These are phyloP conservation scores for Acaromyces ingoldii DNA, from an alignment of 1,284 basidiomycete species.

Conservation along the genomic window DNA sequence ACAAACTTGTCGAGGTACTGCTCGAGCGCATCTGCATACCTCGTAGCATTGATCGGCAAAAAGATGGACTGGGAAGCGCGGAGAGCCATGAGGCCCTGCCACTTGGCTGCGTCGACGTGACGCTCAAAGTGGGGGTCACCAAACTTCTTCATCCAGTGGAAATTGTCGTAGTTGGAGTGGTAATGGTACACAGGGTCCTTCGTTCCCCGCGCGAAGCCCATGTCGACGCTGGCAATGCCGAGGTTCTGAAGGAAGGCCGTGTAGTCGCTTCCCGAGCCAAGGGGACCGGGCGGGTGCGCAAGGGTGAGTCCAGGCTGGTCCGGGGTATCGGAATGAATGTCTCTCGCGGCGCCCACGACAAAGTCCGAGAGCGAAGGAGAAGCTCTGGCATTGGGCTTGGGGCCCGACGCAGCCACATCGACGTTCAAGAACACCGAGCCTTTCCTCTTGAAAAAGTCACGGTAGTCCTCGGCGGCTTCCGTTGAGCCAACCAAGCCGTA, in stretches of 20 bases:
- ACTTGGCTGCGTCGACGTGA: conserved; percentile 65
- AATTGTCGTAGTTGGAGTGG: conserved; percentile 67
- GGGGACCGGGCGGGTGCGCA: conserved; percentile 18
- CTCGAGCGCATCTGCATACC: conserved; percentile 27
- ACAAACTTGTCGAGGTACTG: conserved; percentile 26
- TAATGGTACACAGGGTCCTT: conserved; percentile 71
- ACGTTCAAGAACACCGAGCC: conserved; percentile 84
- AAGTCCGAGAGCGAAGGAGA: conserved; percentile 76
- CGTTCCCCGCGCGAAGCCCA: conserved; percentile 43
- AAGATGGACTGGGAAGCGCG: conserved; percentile 62
- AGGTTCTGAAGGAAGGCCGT: conserved; percentile 65
- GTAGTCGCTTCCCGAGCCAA: conserved; percentile 62
- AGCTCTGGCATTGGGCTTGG: conserved; percentile 58
- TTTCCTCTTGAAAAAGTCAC: conserved; percentile 69
- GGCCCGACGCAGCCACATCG: conserved; percentile 68
- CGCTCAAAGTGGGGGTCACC: conserved; percentile 71
- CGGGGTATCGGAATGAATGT: conserved; percentile 53
- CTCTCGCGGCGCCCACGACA: conserved; percentile 63
- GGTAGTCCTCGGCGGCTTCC: conserved; percentile 85
- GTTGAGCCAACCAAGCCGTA: conserved; percentile 82
- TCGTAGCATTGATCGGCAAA: conserved; percentile 68
- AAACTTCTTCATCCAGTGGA: conserved; percentile 68
- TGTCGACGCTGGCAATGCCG: conserved; percentile 52
- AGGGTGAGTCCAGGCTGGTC: conserved; percentile 24
- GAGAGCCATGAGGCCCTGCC: conserved; percentile 56